Conservation (phyloP, 176 grass and related monocot species). For the Carex scoparia region DNA sequence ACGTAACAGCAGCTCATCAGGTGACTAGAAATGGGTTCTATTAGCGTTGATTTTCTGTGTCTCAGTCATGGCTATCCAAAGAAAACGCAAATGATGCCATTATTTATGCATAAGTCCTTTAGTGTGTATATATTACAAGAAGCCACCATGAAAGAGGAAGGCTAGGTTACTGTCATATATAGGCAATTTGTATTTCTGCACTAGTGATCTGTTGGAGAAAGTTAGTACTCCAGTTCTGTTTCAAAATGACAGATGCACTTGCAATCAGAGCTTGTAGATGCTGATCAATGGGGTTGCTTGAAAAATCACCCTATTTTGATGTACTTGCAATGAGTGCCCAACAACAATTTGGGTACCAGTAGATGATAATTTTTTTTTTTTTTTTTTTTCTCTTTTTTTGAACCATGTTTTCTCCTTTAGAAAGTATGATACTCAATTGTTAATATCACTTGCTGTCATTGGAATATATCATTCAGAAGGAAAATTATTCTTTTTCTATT, state of each 20-base stretch:
- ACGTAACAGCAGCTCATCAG: slow-evolving; percentile 10
- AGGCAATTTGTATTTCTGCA: background rate
- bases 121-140: background rate
- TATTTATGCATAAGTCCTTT: background rate
- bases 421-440: background rate
- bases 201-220: background rate
- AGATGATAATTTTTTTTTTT: background rate
- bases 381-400: too few relatives aligned
- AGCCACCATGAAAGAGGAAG: background rate
- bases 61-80: background rate
- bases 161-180: background rate
- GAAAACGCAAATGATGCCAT: background rate
- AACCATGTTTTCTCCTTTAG: background rate
- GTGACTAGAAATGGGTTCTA: background rate
- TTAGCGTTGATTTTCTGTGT: background rate
- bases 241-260: background rate
- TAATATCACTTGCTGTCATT: background rate
- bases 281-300: background rate
- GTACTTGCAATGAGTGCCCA: background rate
- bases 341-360: background rate
- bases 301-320: background rate
- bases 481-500: background rate
- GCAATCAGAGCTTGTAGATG: background rate
- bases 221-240: background rate
- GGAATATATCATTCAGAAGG: background rate